phyloP scores from a whole-genome alignment of 306 rosid genomes.

The Vachellia collinsii region DNA sequence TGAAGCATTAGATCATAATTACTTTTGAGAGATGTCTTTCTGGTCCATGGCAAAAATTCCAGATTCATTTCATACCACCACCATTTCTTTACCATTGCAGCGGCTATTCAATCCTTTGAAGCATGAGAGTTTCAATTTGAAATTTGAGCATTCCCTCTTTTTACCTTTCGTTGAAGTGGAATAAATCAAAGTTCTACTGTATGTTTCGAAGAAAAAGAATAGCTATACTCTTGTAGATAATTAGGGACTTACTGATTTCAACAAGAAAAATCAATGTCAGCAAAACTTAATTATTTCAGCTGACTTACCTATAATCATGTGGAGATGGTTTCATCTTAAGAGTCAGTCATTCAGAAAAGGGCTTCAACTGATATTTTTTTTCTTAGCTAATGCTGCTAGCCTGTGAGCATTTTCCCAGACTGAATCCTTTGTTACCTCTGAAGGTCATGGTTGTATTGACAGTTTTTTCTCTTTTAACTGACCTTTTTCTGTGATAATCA shows the following conservation, averaged over 20 bases:
- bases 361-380: background rate
- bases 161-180: conserved; percentile 16
- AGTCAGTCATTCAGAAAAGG: conserved; percentile 18
- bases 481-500: conserved; percentile 4
- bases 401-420: conserved; percentile 22
- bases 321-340: conserved; percentile 24
- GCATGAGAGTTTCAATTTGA: conserved; percentile 14
- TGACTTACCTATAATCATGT: conserved; percentile 8
- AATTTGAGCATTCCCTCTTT: conserved; percentile 28
- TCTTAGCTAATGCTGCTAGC: conserved; percentile 4
- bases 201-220: conserved; percentile 5
- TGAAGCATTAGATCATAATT: conserved; percentile 19
- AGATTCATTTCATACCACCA: background rate
- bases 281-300: conserved; percentile 15
- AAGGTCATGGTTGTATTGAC: conserved; percentile 10
- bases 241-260: background rate
- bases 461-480: conserved; percentile 1
- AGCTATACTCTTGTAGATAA: conserved; percentile 1
- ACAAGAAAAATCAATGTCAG: conserved; percentile 30
- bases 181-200: conserved; percentile 1
- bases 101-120: background rate
- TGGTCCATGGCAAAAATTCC: conserved; percentile 26
- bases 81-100: background rate
- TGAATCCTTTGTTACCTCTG: conserved; percentile 34
- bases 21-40: conserved; percentile 30